Evolutionary conservation across 345 rosid species (phyloP), one percentile per base, ranked within the genome.

Genomic region (Moricandia arvensis): DNA sequence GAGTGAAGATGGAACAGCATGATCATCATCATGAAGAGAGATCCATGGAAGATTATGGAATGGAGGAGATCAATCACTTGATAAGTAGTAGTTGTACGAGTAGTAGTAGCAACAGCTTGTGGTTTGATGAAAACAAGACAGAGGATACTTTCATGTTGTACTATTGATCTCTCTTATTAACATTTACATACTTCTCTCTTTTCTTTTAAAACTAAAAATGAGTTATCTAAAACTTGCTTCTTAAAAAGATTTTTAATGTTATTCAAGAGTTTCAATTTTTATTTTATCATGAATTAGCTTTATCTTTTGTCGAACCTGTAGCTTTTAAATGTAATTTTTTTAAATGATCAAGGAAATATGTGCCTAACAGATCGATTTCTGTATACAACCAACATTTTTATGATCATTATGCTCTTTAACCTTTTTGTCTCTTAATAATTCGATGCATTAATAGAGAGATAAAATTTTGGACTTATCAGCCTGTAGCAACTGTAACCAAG

Each of bases 61-160:
- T 90, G 43, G 97, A 94, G 74, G 96, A 91, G 81, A 87, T 94
- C 77, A 90, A 89, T 81, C 88, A 87, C 71, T 83, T 91, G 0
- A 81, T 91, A 59, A 86, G 87, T 73, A 81, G 78, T 12, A 73
- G 79, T 47, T 88, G 89, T 76, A 81, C 80, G 5, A 74, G 72
- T 60, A 83, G 72, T 60, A 83, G 65, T 57, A 64, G 83, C 53
- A 82, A 72, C 69, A 81, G 66, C 81, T 84, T 87, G 64, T 74
- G 83, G 85, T 82, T 86, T 81, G 86, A 85, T 73, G 91, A 86
- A 75, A 86, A 69, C 86, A 91, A 85, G 84, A 79, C 79, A 18
- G 87, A 77, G 27, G 87, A 82, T 69, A 79, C 71, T 74, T 76
- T 77, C 73, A 74, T 85, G 91, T 80, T 80, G 88, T 85, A 83